phyloP scores from a whole-genome alignment of 1,284 basidiomycete genomes.

The Marasmius sp. region DNA sequence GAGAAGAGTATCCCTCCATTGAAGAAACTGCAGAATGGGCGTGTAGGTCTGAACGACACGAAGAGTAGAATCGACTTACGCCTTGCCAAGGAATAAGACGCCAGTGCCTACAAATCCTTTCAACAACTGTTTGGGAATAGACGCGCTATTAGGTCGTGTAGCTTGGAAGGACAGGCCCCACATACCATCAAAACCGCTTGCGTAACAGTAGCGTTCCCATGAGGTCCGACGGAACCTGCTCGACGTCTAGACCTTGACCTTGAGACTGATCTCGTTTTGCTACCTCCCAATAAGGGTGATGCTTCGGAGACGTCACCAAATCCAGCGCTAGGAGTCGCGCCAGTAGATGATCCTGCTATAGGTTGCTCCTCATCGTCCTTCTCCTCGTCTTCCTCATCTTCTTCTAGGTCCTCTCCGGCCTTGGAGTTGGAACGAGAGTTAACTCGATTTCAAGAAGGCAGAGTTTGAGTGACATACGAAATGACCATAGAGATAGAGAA shows the following conservation, averaged over 20 bases:
- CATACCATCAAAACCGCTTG: slow-evolving; percentile 90
- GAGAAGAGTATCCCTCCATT: slow-evolving; percentile 97
- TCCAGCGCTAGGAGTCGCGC: slow-evolving; percentile 19
- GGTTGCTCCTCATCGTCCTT: slow-evolving; percentile 44
- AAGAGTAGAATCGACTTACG: slow-evolving; percentile 43
- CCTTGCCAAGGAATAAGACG: slow-evolving; percentile 94
- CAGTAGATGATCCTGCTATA: slow-evolving; percentile 22
- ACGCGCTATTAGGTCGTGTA: slow-evolving; percentile 4
- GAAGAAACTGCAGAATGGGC: slow-evolving; percentile 64
- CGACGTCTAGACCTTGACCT: slow-evolving; percentile 53
- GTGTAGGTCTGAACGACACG: not conserved
- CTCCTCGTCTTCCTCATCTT: slow-evolving; percentile 67
- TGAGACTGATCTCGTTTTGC: slow-evolving; percentile 25
- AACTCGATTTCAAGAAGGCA: not conserved
- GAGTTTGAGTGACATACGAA: slow-evolving; percentile 64
- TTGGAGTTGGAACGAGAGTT: slow-evolving; percentile 27
- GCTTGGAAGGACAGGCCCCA: slow-evolving; percentile 9
- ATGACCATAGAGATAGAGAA: slow-evolving; percentile 90
- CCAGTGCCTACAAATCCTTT: slow-evolving; percentile 98
- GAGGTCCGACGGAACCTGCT: slow-evolving; percentile 49
- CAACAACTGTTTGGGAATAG: slow-evolving; percentile 56
- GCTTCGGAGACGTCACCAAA: slow-evolving; percentile 37
- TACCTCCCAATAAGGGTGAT: slow-evolving; percentile 40
- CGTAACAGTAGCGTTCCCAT: slow-evolving; percentile 83
- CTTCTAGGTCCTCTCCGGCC: slow-evolving; percentile 95